Conservation (phyloP, 306 rosid genomes). For the Lathyrus sativus region DNA sequence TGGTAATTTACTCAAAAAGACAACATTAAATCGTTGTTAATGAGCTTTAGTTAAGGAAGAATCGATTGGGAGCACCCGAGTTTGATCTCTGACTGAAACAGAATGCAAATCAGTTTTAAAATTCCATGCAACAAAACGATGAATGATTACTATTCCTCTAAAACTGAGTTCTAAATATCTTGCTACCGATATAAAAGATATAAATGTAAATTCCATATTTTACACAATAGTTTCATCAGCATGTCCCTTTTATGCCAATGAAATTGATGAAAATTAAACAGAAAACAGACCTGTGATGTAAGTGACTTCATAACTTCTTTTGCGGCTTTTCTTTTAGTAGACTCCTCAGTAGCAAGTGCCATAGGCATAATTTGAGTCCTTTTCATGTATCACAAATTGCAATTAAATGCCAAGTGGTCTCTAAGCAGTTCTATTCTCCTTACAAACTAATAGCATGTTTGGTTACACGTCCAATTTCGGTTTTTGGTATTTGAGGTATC, state of each 20-base stretch:
- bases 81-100: no score
- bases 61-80: no score
- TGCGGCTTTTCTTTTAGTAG: conserved; percentile 79
- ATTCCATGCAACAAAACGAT: conserved; percentile 2
- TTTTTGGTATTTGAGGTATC: neutral
- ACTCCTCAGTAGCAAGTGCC: conserved; percentile 80
- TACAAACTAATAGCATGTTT: neutral
- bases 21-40: neutral
- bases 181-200: neutral
- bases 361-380: conserved; percentile 76
- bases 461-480: neutral
- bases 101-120: neutral
- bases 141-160: neutral
- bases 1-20: neutral
- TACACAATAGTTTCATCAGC: neutral
- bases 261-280: conserved; percentile 20
- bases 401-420: conserved; percentile 33
- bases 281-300: conserved; percentile 73
- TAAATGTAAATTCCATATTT: conserved; percentile 9
- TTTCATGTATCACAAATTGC: conserved; percentile 33
- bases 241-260: conserved; percentile 6
- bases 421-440: neutral
- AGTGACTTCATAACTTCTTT: conserved; percentile 96
- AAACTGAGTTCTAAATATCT: conserved; percentile 12
- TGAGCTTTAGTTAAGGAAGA: no score